Evolutionary conservation across 371 early-diverging fungal genomes (phyloP).

Genomic region (Polyrhizophydium stewartii): DNA sequence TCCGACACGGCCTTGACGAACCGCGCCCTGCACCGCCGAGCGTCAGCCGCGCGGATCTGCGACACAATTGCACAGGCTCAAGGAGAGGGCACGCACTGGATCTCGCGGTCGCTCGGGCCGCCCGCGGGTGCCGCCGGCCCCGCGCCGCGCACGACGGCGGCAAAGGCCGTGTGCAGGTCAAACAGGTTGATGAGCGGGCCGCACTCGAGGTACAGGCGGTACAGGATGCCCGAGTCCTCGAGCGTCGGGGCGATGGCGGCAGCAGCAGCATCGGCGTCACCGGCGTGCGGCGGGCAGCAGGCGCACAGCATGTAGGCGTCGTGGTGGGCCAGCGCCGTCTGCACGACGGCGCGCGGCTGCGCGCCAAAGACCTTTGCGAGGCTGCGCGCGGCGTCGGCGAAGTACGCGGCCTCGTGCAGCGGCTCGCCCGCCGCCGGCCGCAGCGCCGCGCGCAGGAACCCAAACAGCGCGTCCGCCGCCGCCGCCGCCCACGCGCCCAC

Average conservation of each 20-base stretch:
- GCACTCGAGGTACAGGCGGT: slow-evolving; percentile 85
- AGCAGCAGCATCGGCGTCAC: slow-evolving; percentile 27
- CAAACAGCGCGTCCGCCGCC: no score
- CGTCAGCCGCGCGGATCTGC: no score
- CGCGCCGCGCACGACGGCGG: slow-evolving; percentile 44
- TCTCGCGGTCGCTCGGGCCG: not conserved
- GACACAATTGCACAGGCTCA: no score
- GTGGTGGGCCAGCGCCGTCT: slow-evolving; percentile 75
- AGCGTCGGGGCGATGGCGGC: slow-evolving; percentile 52
- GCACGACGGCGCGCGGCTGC: slow-evolving; percentile 77
- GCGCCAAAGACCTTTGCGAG: slow-evolving; percentile 55
- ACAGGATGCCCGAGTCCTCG: slow-evolving; percentile 79
- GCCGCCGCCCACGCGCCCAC: no score
- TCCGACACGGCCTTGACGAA: slow-evolving; percentile 81
- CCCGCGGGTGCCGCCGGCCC: not conserved
- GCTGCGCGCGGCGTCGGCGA: slow-evolving; percentile 2
- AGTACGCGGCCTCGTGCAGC: slow-evolving; percentile 11
- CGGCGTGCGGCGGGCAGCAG: slow-evolving; percentile 52
- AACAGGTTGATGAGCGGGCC: slow-evolving; percentile 89
- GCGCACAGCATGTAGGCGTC: slow-evolving; percentile 68
- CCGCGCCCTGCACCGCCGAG: slow-evolving; percentile 48
- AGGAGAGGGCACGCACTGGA: slow-evolving; percentile 10
- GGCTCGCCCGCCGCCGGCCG: not conserved
- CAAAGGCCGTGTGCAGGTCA: slow-evolving; percentile 87
- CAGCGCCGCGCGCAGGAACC: not conserved